Percentiles rank a stretch among this genome's conserved stretches.
phyloP scores from a whole-genome alignment of 305 asterid species.

The Andrographis paniculata region DNA sequence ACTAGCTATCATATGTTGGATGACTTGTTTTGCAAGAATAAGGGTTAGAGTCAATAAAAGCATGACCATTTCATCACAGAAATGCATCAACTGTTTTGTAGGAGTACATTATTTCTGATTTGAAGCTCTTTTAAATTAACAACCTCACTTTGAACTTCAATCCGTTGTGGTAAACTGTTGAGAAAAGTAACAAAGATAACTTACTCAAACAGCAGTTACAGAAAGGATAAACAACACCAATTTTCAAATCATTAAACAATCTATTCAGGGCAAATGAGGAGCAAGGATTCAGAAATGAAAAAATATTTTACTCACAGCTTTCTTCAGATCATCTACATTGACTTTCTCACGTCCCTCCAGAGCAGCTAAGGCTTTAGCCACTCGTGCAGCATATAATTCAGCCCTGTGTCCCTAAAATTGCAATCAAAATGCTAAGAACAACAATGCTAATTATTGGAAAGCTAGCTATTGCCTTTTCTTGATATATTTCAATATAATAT shows the following conservation, averaged over 20 bases:
- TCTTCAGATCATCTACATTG: slow-evolving; percentile 83
- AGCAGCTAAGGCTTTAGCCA: slow-evolving; percentile 93
- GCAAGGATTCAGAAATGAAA: slow-evolving; percentile 16
- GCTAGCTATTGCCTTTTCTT: slow-evolving; percentile 2
- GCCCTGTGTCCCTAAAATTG: slow-evolving; percentile 93
- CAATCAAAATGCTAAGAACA: slow-evolving; percentile 15
- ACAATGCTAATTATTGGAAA: slow-evolving; percentile 1
- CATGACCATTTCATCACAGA: not conserved
- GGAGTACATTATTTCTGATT: slow-evolving; percentile 1
- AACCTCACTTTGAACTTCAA: not conserved
- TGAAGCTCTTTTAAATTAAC: slow-evolving; percentile 4
- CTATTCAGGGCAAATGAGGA: slow-evolving; percentile 2
- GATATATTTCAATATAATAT: not conserved
- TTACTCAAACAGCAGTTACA: slow-evolving; percentile 4
- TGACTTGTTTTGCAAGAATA: too few species aligned
- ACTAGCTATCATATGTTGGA: too few species aligned
- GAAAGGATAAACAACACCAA: slow-evolving; percentile 10
- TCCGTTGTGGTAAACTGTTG: not conserved
- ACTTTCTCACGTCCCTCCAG: slow-evolving; percentile 94
- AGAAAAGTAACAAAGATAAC: not conserved
- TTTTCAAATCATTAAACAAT: not conserved
- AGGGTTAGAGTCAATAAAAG: too few species aligned
- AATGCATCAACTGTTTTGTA: not conserved
- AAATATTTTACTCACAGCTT: slow-evolving; percentile 31
- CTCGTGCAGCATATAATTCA: slow-evolving; percentile 95